These are phyloP conservation scores for Amanita brunnescens DNA, from an alignment of 768 basidiomycete genomes.

Conservation along the genomic window DNA sequence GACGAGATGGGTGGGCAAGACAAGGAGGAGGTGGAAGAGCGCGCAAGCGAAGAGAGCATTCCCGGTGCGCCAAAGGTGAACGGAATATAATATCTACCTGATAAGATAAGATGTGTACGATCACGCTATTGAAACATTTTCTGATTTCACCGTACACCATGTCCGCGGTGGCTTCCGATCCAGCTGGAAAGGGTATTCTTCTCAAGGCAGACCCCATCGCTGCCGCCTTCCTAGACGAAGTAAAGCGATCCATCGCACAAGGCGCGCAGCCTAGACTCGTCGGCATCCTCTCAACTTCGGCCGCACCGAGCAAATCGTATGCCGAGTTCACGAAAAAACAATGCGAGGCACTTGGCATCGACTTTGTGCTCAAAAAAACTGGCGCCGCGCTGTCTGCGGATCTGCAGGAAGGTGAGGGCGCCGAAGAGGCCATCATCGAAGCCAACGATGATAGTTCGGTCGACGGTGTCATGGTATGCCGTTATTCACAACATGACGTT, in stretches of 20 bases:
- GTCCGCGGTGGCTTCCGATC: constrained; percentile 14
- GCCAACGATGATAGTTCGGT: constrained; percentile 83
- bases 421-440: constrained; percentile 93
- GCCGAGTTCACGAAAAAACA: constrained; percentile 89
- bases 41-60: no score
- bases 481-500: constrained; percentile 3
- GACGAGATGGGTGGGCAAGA: constrained; percentile 17
- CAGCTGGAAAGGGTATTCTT: constrained; percentile 58
- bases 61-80: no score
- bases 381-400: constrained; percentile 52
- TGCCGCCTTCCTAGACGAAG: constrained; percentile 59
- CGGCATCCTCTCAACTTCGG: constrained; percentile 83
- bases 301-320: constrained; percentile 72
- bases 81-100: constrained; percentile 14
- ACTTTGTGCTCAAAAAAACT: constrained; percentile 70
- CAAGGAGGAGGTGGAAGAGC: constrained; percentile 18
- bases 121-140: background rate
- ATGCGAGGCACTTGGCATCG: constrained; percentile 81
- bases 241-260: constrained; percentile 37
- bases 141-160: background rate
- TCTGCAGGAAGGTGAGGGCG: constrained; percentile 74
- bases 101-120: constrained; percentile 8
- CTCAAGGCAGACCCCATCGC: constrained; percentile 76
- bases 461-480: constrained; percentile 89
- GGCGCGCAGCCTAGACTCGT: constrained; percentile 62